Evolutionary conservation across 345 rosid species (phyloP), one percentile per base, ranked within the genome.

Genomic region (Pistacia vera): DNA sequence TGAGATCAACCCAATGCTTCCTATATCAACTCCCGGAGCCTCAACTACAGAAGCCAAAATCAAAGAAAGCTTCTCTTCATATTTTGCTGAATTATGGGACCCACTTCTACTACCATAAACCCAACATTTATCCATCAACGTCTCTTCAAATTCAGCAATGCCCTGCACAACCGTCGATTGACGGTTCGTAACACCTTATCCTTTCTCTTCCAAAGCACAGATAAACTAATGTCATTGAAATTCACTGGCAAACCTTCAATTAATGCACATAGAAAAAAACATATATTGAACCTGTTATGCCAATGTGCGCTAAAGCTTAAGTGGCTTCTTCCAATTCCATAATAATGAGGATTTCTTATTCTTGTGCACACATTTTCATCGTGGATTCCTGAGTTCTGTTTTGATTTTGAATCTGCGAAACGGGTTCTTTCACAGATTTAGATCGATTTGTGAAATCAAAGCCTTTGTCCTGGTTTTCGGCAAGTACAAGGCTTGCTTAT

Each of bases 301-400:
- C 69, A 54, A 90, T 81, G 82, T 90, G 91, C 57, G 90, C 80
- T 75, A 94, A 81, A n/a, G 92, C 93, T 90, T 91, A 66, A 91
- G 78, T 14, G 97, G 90, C 41, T 88, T 94, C 93, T 91, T 94
- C 97, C 97, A 94, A 65, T 82, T 89, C 95, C 97, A 87, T 5
- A 74, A 17, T 3, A 85, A 85, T 2, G 80, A 83, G 0, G 86
- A 73, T 85, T 84, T 92, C 87, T 85, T 88, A 66, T 77, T 83
- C 84, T 83, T 86, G 14, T 49, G 76, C 61, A 44, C 46, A 52
- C 71, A 70, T 33, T 76, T 67, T 75, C 79, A 51, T 81, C 75
- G 18, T 44, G 28, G 57, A 58, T 67, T 80, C 68, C 64, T 2
- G 75, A 77, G 56, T 75, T 70, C 4, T 67, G 79, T 35, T 63